These are phyloP conservation scores for Cyberlindnera lachancei DNA, from an alignment of 805 yeast genomes.

Conservation along the genomic window DNA sequence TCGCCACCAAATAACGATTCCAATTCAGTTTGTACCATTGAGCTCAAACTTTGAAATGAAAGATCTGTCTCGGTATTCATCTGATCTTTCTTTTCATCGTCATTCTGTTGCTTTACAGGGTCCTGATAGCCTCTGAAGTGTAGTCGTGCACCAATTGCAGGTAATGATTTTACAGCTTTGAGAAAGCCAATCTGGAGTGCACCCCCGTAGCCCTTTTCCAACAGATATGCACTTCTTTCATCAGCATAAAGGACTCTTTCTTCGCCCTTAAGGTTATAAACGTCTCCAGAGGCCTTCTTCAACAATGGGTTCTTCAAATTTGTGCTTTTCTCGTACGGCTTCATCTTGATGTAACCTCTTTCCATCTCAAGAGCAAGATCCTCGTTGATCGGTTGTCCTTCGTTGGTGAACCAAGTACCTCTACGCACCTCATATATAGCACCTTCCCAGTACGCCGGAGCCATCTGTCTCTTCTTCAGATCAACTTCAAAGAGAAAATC, in stretches of 20 bases:
- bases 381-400: slow-evolving; percentile 46
- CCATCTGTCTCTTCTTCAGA: slow-evolving; percentile 41
- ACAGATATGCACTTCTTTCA: slow-evolving; percentile 36
- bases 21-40: slow-evolving; percentile 17
- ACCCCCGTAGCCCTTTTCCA: slow-evolving; percentile 37
- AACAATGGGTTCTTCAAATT: slow-evolving; percentile 13
- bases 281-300: slow-evolving; percentile 7
- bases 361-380: slow-evolving; percentile 54
- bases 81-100: neutral
- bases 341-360: slow-evolving; percentile 35
- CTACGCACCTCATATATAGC: slow-evolving; percentile 76
- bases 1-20: slow-evolving; percentile 18
- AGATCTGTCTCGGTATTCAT: neutral
- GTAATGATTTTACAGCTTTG: slow-evolving; percentile 27
- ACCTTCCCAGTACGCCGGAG: slow-evolving; percentile 85
- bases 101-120: slow-evolving; percentile 1
- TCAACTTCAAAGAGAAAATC: slow-evolving; percentile 76
- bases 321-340: slow-evolving; percentile 25
- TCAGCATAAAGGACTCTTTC: slow-evolving; percentile 34
- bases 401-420: slow-evolving; percentile 72
- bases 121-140: slow-evolving; percentile 43
- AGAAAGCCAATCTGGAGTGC: slow-evolving; percentile 30
- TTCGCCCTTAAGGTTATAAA: slow-evolving; percentile 7
- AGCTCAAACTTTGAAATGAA: slow-evolving; percentile 3
- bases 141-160: slow-evolving; percentile 39